Base-by-base conservation (phyloP, 2,329 filamentous ascomycete genomes). In the Anisogramma anomala region DNA sequence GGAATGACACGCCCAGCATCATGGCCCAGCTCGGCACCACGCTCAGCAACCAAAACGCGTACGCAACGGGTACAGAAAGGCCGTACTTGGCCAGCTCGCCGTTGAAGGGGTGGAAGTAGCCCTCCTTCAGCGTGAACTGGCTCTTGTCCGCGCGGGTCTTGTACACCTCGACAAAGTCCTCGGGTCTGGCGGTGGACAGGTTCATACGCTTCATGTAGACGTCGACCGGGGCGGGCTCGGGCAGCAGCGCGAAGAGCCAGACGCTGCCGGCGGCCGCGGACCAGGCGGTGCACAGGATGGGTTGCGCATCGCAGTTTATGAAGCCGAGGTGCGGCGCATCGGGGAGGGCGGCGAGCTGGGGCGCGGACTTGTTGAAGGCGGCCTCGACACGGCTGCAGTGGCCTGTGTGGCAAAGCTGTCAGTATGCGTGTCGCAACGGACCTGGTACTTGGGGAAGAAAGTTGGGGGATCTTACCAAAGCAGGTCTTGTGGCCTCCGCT, bases 401-500 rank as follows among this genome's bases (percentile, higher is more conserved):
- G 51, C 82, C 83, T 76, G 40, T 33, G 11, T 8, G 15, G 10
- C 2, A 55, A 49, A 40, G 25, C 35, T 23, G 36, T 23, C 19
- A 28, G 30, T 22, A n/a, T n/a, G 30, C 14, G 1, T n/a, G 13
- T 11, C 19, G 23, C 3, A 25, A n/a, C n/a, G n/a, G n/a, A n/a
- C n/a, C n/a, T n/a, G n/a, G n/a, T n/a, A n/a, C n/a, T n/a, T n/a
- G n/a, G n/a, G n/a, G n/a, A n/a, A n/a, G n/a, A n/a, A n/a, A n/a
- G n/a, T n/a, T n/a, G 33, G 22, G 28, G 17, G 8, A n/a, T 41
- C n/a, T 19, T 26, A 77, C 74, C 72, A 56, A 72, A 80, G 65
- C 84, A 89, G 23, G 83, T 86, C 65, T 78, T 81, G 68, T 88
- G 87, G 51, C 81, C 69, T 42, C 84, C 84, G 8, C 78, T 83